Base-by-base conservation (phyloP, 257 asterid genomes). In the Solanum megistacrolobum region DNA sequence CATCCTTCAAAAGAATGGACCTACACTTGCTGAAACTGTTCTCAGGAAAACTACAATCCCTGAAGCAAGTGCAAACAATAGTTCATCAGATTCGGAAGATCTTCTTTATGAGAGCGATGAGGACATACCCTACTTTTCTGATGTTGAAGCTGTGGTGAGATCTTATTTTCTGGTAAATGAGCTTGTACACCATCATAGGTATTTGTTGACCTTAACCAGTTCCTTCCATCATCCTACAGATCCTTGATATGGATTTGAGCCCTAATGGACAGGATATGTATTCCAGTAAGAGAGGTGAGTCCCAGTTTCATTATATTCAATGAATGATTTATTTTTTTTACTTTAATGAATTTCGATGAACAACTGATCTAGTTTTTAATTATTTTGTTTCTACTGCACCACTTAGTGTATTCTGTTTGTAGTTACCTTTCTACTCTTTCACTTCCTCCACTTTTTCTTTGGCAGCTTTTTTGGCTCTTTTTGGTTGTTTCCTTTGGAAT, bases 91-190 rank as follows among this genome's bases (percentile, higher is more conserved):
- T 88, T 78, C 88, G 88, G 97, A 92, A 69, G 96, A 90, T 72
- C 72, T 86, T 71, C 89, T 89, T 88, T 89, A 90, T 31, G 98
- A 91, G 93, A 88, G 90, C 83, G 95, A 94, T 35, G 90, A 88
- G 83, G 97, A 94, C 4, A 88, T 93, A 90, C 98, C 98, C 86
- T 92, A 78, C 88, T 95, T 91, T 90, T 94, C 98, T 83, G 98
- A 96, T 88, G 94, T 96, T 52, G 98, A 96, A 90, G 94, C 94
- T 46, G 92, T 96, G 99, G 99, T 96, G 93, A 90, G 85, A 74
- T 88, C 35, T 71, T 81, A 48, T 85, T 68, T 5, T 88, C 85
- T 71, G 89, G 29, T 87, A 52, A 29, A 82, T 82, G 86, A 48
- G 58, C 66, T 48, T 82, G 29, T 27, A 48, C 69, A 18, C 41